phyloP scores from a whole-genome alignment of 1,139 yeast species.

The Chernovozyma aurita region DNA sequence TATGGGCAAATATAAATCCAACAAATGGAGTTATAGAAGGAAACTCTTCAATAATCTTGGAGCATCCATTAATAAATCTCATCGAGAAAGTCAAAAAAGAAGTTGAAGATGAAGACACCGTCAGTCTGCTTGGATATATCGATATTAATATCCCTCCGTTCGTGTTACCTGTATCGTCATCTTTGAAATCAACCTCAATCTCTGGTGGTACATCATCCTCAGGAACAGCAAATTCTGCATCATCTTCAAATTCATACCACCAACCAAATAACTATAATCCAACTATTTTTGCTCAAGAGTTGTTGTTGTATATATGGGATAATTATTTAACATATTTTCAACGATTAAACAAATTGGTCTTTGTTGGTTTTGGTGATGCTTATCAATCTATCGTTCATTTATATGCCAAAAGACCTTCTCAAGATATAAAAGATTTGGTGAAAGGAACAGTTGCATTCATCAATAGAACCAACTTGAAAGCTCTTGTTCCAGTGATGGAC shows the following conservation, averaged over 20 bases:
- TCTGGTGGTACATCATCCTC: too few species aligned
- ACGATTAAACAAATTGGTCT: constrained; percentile 62
- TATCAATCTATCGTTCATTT: constrained; percentile 84
- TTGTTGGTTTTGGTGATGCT: constrained; percentile 88
- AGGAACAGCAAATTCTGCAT: constrained; percentile 7
- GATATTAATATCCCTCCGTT: constrained; percentile 74
- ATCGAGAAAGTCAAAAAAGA: constrained; percentile 31
- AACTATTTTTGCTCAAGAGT: constrained; percentile 68
- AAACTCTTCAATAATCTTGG: constrained; percentile 59
- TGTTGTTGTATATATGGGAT: constrained; percentile 82
- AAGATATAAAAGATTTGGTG: constrained; percentile 55
- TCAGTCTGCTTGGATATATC: constrained; percentile 60
- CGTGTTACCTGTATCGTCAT: constrained; percentile 25
- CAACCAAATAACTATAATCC: constrained; percentile 46
- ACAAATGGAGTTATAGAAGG: constrained; percentile 74
- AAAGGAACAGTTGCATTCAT: constrained; percentile 72
- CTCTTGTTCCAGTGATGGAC: constrained; percentile 82
- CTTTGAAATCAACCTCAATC: constrained; percentile 4
- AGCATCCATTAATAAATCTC: constrained; percentile 38
- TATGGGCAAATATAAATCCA: constrained; percentile 87
- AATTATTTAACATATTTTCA: constrained; percentile 75
- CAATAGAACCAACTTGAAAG: constrained; percentile 61
- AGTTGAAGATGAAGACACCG: constrained; percentile 47
- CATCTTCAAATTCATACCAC: constrained; percentile 11
- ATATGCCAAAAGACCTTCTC: constrained; percentile 69